A percentile compares a stretch with the other conserved stretches of the same genome.
These are phyloP conservation scores for Blastocystis sp. DNA, from an alignment of 352 stramenopile genomes.

Conservation along the genomic window DNA sequence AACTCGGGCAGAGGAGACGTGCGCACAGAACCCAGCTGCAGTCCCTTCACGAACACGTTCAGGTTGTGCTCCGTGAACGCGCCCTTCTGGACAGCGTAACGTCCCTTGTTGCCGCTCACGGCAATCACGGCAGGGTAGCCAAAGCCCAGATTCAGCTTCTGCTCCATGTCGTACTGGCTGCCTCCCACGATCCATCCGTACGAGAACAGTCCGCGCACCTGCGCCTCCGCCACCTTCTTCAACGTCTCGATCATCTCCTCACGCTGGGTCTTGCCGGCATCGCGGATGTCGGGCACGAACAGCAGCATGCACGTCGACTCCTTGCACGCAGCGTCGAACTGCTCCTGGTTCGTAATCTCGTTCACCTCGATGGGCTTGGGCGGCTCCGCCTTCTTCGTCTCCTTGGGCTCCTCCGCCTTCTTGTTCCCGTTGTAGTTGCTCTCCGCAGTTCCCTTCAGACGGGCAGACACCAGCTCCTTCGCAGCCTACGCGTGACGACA, in stretches of 20 bases:
- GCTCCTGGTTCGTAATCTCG: slow-evolving; percentile 66
- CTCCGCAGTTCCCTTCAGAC: slow-evolving; percentile 56
- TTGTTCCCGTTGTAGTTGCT: slow-evolving; percentile 37
- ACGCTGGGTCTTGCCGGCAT: slow-evolving; percentile 47
- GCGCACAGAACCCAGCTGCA: slow-evolving; percentile 54
- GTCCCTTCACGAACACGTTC: slow-evolving; percentile 71
- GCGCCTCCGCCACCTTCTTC: slow-evolving; percentile 55
- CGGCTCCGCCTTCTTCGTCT: slow-evolving; percentile 1
- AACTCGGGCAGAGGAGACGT: slow-evolving; percentile 38
- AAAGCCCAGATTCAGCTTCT: slow-evolving; percentile 73
- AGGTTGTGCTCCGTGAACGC: slow-evolving; percentile 67
- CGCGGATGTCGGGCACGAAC: slow-evolving; percentile 68
- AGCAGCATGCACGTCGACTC: slow-evolving; percentile 69
- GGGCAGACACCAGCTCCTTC: slow-evolving; percentile 58
- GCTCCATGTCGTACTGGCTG: slow-evolving; percentile 72
- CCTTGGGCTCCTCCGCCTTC: neutral
- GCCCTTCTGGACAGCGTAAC: slow-evolving; percentile 62
- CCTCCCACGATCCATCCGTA: slow-evolving; percentile 71
- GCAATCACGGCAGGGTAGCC: slow-evolving; percentile 70
- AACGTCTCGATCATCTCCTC: slow-evolving; percentile 63
- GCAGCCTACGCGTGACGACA: neutral
- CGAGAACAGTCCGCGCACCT: slow-evolving; percentile 45
- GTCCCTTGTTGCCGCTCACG: slow-evolving; percentile 71
- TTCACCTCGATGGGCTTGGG: slow-evolving; percentile 72
- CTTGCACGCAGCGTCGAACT: slow-evolving; percentile 63